Base-by-base conservation (phyloP, 1,284 basidiomycete species). In the Malassezia japonica region DNA sequence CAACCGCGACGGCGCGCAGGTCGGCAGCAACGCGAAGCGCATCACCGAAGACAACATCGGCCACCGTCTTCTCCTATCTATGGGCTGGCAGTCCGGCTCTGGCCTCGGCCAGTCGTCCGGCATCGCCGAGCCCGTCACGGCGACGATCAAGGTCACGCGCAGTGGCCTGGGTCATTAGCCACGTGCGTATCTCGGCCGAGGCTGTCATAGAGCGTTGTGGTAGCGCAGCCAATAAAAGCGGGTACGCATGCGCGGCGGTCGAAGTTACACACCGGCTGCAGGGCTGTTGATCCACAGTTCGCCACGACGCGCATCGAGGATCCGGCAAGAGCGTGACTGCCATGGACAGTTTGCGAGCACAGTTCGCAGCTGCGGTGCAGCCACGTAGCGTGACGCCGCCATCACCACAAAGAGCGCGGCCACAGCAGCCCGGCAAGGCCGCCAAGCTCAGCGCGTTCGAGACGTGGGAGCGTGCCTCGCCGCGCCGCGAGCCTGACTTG, bases 31-130 rank as follows among this genome's bases (percentile, higher is more conserved):
- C 13, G 70, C 70, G 7, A 62, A 66, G 25, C 64, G 49, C 48
- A 71, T 72, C 36, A 62, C 65, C 16, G 60, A 62, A 18, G 68
- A 68, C 28, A 72, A 72, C 39, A 61, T 72, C 16, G 70, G 70
- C 5, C 70, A 72, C 41, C 50, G 51, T 45, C 53, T 72, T 32
- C 60, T 72, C 28, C 56, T 59, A 5, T 64, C 62, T 18, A 72
- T 72, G 70, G 70, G 70, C 15, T 72, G 70, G 69, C 57, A 50
- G 12, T 62, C 65, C 35, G 69, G 69, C 33, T 51, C 48, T 23
- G 69, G 69, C 6, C 60, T 72, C 10, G 69, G 69, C 25, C 57
- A 53, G 35, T 56, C 59, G 16, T 52, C 55, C n/a, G 69, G 69
- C 10, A 62, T 62, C 35, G 57, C 65, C 3, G 63, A 68, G 46